Evolutionary conservation across 306 rosid species (phyloP).

Genomic region (Senna tora): DNA sequence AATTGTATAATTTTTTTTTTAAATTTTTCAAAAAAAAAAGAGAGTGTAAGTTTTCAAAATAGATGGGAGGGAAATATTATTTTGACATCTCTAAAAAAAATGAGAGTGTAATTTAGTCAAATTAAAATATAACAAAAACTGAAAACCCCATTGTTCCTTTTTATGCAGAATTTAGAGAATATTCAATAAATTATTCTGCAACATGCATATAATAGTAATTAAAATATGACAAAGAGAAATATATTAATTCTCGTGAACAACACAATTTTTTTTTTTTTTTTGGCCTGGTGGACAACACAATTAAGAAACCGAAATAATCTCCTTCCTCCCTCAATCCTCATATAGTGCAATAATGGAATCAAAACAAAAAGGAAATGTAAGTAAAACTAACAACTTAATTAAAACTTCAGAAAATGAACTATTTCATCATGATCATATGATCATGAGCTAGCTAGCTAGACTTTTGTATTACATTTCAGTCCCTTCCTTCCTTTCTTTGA

Average conservation of each 20-base stretch:
- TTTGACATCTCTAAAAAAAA: no score
- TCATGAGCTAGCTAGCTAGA: not conserved
- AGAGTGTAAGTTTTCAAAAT: no score
- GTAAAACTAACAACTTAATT: no score
- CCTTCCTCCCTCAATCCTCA: not conserved
- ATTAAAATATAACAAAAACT: no score
- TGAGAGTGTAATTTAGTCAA: no score
- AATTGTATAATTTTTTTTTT: no score
- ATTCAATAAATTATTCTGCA: not conserved
- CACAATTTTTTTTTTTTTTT: no score
- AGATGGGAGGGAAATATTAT: no score
- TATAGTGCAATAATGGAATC: not conserved
- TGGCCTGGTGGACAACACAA: not conserved
- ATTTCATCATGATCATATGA: no score
- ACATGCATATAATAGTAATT: not conserved
- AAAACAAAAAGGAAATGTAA: no score
- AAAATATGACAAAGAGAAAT: not conserved
- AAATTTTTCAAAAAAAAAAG: no score
- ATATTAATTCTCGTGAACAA: not conserved
- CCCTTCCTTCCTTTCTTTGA: not conserved
- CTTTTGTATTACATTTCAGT: slow-evolving; percentile 8
- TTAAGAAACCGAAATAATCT: not conserved
- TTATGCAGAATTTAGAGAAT: not conserved
- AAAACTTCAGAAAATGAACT: slow-evolving; percentile 12
- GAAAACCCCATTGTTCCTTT: no score